phyloP scores from a whole-genome alignment of 805 yeast genomes.

The Wickerhamomyces rabaulensis region DNA sequence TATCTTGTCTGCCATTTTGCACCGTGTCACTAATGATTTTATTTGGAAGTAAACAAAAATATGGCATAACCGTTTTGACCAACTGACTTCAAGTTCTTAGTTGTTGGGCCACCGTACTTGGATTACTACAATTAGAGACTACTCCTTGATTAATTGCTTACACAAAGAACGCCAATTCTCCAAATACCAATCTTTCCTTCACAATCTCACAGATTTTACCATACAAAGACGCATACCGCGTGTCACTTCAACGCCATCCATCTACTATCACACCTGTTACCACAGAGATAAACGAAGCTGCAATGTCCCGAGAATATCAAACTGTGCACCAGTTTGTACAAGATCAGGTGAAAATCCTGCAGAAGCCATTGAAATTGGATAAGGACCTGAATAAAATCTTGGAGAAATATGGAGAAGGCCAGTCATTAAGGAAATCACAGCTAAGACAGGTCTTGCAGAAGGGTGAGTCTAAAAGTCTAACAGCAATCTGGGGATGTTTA shows the following conservation, averaged over 20 bases:
- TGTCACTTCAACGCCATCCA: neutral
- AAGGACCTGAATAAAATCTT: slow-evolving; percentile 1
- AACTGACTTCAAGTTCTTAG: too few relatives aligned
- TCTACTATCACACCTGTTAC: too few relatives aligned
- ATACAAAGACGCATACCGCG: too few relatives aligned
- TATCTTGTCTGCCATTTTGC: neutral
- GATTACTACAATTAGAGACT: too few relatives aligned
- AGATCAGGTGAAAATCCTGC: slow-evolving; percentile 7
- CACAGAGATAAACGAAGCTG: too few relatives aligned
- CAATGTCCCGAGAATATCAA: slow-evolving; percentile 7
- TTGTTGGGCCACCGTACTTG: too few relatives aligned
- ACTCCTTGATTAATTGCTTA: too few relatives aligned
- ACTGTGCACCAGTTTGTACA: slow-evolving; percentile 9
- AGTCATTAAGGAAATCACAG: neutral
- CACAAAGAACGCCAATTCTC: too few relatives aligned
- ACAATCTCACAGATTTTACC: too few relatives aligned
- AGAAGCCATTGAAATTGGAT: slow-evolving; percentile 8
- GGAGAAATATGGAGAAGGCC: slow-evolving; percentile 1
- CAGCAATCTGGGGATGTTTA: neutral
- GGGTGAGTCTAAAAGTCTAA: slow-evolving; percentile 2
- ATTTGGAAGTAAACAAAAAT: neutral
- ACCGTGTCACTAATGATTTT: neutral
- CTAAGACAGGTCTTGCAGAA: slow-evolving; percentile 1
- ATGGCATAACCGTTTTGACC: neutral
- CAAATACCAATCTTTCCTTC: too few relatives aligned